A percentile compares a stretch with the other conserved stretches of the same genome.
phyloP scores from a whole-genome alignment of 2,329 filamentous ascomycete genomes.

The Chaetomium sp. region DNA sequence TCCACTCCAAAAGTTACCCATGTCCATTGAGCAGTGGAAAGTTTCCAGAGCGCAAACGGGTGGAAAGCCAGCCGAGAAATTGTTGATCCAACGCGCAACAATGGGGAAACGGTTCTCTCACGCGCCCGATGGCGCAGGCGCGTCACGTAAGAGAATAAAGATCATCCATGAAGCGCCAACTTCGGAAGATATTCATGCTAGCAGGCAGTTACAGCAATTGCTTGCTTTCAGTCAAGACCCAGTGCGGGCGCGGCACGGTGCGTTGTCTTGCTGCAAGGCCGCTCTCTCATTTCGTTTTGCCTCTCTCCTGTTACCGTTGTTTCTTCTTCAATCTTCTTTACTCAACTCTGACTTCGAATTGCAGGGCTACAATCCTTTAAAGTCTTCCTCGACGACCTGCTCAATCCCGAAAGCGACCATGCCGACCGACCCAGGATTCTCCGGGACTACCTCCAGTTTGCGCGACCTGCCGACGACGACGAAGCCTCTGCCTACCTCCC shows the following conservation, averaged over 20 bases:
- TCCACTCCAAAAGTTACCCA: conserved; percentile 3
- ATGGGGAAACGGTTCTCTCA: conserved; percentile 43
- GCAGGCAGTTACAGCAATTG: conserved; percentile 61
- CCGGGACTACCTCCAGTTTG: conserved; percentile 58
- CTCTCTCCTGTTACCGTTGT: background rate
- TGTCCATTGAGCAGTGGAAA: background rate
- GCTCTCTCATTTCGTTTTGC: background rate
- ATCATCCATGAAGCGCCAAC: conserved; percentile 51
- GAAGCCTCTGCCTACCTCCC: conserved; percentile 59
- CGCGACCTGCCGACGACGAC: conserved; percentile 46
- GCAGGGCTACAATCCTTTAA: conserved; percentile 64
- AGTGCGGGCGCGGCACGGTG: conserved; percentile 59
- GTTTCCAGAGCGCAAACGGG: background rate
- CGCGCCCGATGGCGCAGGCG: conserved; percentile 35
- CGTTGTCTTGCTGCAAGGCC: conserved; percentile 13
- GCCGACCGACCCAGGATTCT: conserved; percentile 52
- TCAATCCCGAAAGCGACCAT: conserved; percentile 43
- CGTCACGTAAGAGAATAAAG: conserved; percentile 48
- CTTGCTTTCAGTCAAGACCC: conserved; percentile 67
- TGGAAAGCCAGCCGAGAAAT: background rate
- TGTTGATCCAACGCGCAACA: background rate
- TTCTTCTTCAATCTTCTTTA: background rate
- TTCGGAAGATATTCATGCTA: conserved; percentile 55
- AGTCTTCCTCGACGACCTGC: conserved; percentile 60
- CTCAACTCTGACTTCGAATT: background rate